phyloP scores from a whole-genome alignment of 768 basidiomycete genomes.

The Lactarius akahatsu region DNA sequence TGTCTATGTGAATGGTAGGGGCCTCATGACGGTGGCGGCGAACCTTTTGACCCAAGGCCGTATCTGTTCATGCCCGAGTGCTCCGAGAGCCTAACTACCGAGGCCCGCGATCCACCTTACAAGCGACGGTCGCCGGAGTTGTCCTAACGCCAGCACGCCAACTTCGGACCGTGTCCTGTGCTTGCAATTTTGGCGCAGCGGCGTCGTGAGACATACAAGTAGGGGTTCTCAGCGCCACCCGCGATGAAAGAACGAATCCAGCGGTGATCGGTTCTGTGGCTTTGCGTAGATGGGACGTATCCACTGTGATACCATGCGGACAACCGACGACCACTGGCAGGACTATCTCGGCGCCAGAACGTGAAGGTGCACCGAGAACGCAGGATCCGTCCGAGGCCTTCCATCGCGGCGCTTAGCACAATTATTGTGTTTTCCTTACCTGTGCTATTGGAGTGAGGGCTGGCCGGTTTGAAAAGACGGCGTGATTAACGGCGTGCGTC shows the following conservation, averaged over 20 bases:
- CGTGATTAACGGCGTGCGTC: background rate
- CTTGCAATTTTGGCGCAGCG: background rate
- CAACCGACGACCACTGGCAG: background rate
- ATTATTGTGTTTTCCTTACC: background rate
- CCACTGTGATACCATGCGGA: background rate
- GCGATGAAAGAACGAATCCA: background rate
- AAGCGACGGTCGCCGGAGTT: background rate
- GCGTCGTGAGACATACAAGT: background rate
- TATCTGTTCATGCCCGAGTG: background rate
- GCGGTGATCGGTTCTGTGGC: background rate
- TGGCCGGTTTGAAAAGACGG: background rate
- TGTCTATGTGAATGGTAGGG: background rate
- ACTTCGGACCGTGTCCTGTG: background rate
- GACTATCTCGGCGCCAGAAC: background rate
- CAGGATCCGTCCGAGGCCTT: background rate
- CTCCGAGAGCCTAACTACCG: background rate
- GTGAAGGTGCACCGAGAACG: background rate
- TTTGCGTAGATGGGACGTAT: background rate
- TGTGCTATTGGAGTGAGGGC: background rate
- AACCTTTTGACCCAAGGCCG: background rate
- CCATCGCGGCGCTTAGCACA: background rate
- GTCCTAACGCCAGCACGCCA: background rate
- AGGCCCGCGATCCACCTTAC: background rate
- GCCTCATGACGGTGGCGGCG: too few relatives aligned
- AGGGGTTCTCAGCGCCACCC: background rate